These are phyloP conservation scores for Arabis alpina DNA, from an alignment of 345 rosid genomes.

Conservation along the genomic window DNA sequence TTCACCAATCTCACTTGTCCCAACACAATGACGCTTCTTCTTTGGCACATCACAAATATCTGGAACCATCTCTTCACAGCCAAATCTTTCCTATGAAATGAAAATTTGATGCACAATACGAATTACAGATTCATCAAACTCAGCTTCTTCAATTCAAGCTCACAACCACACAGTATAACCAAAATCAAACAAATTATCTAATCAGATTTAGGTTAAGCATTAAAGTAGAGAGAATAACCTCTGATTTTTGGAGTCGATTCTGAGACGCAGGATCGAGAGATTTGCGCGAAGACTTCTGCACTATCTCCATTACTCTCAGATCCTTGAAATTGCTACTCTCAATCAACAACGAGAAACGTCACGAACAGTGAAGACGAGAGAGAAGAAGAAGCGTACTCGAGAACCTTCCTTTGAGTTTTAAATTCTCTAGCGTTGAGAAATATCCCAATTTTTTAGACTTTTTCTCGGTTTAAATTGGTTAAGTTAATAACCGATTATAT, in stretches of 20 bases:
- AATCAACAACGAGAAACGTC: too few relatives aligned
- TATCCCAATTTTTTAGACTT: too few relatives aligned
- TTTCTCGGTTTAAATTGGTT: too few relatives aligned
- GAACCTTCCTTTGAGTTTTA: too few relatives aligned
- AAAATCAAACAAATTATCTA: not conserved
- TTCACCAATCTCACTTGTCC: not conserved
- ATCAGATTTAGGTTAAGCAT: not conserved
- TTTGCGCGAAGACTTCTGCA: slow-evolving; percentile 5
- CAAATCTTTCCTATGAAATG: slow-evolving; percentile 5
- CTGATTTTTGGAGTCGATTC: too few relatives aligned
- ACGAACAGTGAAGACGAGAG: too few relatives aligned
- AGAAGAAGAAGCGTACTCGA: too few relatives aligned
- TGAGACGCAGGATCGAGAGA: slow-evolving; percentile 1
- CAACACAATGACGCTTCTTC: slow-evolving; percentile 32
- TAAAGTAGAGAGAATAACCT: not conserved
- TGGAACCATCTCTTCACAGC: slow-evolving; percentile 21
- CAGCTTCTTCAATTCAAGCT: not conserved
- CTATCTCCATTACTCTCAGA: not conserved
- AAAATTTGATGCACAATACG: not conserved
- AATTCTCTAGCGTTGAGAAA: too few relatives aligned
- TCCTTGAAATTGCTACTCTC: too few relatives aligned
- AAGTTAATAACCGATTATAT: too few relatives aligned
- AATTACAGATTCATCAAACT: slow-evolving; percentile 8
- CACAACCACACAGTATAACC: not conserved
- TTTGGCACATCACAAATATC: slow-evolving; percentile 20